Evolutionary conservation across 1,284 basidiomycete species (phyloP).

Genomic region (Trichosporon coremiiforme): DNA sequence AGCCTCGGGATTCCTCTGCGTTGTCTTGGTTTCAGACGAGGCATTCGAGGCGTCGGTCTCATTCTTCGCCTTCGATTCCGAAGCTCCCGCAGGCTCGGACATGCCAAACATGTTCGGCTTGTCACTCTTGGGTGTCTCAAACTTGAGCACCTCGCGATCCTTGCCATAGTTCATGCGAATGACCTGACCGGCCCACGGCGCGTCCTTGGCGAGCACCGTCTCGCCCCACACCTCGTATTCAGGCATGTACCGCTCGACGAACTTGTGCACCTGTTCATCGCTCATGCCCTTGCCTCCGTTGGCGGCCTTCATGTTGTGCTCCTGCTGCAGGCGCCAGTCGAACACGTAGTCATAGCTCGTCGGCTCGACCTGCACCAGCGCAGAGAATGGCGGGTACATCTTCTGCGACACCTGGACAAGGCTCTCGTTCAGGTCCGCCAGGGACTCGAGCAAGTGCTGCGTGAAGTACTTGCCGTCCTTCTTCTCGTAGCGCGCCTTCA

Average conservation of each 20-base stretch:
- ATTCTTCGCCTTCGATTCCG: background rate
- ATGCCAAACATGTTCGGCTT: background rate
- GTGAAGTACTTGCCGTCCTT: slow-evolving; percentile 38
- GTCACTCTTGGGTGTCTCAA: slow-evolving; percentile 24
- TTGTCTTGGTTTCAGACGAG: background rate
- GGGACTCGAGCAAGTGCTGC: slow-evolving; percentile 34
- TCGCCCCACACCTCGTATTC: slow-evolving; percentile 41
- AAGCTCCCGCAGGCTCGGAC: background rate
- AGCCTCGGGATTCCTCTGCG: background rate
- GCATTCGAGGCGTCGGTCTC: background rate
- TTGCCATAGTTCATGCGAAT: slow-evolving; percentile 42
- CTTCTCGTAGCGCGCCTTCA: slow-evolving; percentile 55
- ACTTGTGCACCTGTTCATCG: slow-evolving; percentile 74
- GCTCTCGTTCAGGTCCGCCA: slow-evolving; percentile 41
- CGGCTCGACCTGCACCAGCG: slow-evolving; percentile 44
- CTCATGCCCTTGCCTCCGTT: slow-evolving; percentile 87
- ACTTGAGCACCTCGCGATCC: slow-evolving; percentile 41
- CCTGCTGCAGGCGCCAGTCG: slow-evolving; percentile 79
- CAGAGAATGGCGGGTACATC: slow-evolving; percentile 41
- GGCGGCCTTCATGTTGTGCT: slow-evolving; percentile 76
- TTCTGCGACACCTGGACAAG: slow-evolving; percentile 34
- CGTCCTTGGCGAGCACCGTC: slow-evolving; percentile 29
- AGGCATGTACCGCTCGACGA: slow-evolving; percentile 56
- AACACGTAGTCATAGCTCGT: slow-evolving; percentile 48
- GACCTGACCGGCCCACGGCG: slow-evolving; percentile 42